Conservation (phyloP, 495 filamentous ascomycete species). For the Aspergillus cavernicola region DNA sequence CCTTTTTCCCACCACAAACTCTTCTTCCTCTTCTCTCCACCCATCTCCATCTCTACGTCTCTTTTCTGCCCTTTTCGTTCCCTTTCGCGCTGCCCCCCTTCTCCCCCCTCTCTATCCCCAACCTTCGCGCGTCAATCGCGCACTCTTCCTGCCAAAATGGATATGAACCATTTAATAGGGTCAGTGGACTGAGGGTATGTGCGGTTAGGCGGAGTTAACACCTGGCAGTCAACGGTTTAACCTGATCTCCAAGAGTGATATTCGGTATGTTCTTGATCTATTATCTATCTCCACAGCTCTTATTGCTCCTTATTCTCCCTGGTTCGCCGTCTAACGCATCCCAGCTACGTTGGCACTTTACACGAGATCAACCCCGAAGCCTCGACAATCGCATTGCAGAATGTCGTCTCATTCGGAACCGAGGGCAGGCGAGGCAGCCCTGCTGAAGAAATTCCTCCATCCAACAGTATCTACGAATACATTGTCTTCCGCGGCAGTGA, state of each 20-base stretch:
- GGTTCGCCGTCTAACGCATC: constrained; percentile 22
- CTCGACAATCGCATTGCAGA: constrained; percentile 92
- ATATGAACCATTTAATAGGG: constrained; percentile 54
- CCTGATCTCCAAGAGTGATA: constrained; percentile 94
- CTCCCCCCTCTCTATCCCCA: constrained; percentile 14
- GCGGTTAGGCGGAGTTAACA: constrained; percentile 45
- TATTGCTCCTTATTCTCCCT: neutral
- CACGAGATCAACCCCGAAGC: constrained; percentile 98
- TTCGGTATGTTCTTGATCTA: constrained; percentile 59
- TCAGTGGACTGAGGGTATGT: constrained; percentile 43
- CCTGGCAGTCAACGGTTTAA: constrained; percentile 49
- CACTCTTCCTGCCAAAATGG: constrained; percentile 41
- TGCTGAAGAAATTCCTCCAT: constrained; percentile 74
- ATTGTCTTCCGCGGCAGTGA: constrained; percentile 98
- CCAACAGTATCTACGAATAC: constrained; percentile 90
- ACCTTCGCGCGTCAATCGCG: constrained; percentile 30
- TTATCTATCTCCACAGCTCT: neutral
- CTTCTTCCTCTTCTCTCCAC: constrained; percentile 8
- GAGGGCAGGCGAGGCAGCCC: constrained; percentile 80
- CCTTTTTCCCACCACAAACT: constrained; percentile 35
- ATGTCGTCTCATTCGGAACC: constrained; percentile 88
- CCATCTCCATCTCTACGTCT: constrained; percentile 22
- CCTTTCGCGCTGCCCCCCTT: constrained; percentile 6
- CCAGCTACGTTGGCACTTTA: constrained; percentile 89
- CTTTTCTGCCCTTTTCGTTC: constrained; percentile 12